Evolutionary conservation across 306 rosid genomes (phyloP), one percentile per base, ranked within the genome.

Genomic region (Cyclanthera cordifolia): DNA sequence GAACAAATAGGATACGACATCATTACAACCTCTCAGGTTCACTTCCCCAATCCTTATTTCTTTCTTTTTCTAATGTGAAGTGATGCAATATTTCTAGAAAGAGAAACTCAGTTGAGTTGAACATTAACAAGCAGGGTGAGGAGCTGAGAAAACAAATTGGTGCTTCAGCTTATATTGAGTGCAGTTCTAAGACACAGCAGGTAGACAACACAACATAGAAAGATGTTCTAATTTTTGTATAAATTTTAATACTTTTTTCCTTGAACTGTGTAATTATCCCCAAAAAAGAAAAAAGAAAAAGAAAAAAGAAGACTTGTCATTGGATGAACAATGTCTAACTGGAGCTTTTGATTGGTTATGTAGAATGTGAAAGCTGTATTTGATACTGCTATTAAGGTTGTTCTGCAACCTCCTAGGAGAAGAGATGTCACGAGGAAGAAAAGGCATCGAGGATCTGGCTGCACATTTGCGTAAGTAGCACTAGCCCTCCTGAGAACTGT

Each of bases 101-200:
- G 23, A 23, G 39, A 65, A 43, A 15, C 41, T 23, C 30, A 65
- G 47, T 21, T 27, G 45, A 16, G 27, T 55, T 55, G 17, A 21
- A 64, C 52, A n/a, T 23, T 3, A 75, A 28, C 24, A 24, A 48
- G 54, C 69, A 90, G 99, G 99, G 99, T 17, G 99, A 93, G 85
- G 99, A 93, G 79, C 83, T 93, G 69, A 86, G 99, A 78, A 93
- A 93, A 79, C 99, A 89, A 83, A 82, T 89, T 73, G 99, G 99
- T 32, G 99, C 99, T 4, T 93, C 99, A 9, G 96, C 99, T 51
- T 93, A 87, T 75, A 84, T 93, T 27, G 99, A 90, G 80, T 93
- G 99, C 85, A 93, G 99, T 72, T 90, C 99, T 2, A 93, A 93
- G 85, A 90, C 99, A 46, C 99, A 93, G 74, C 99, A 87, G 96